Conservation (phyloP, 345 rosid genomes). For the Corchorus olitorius region DNA sequence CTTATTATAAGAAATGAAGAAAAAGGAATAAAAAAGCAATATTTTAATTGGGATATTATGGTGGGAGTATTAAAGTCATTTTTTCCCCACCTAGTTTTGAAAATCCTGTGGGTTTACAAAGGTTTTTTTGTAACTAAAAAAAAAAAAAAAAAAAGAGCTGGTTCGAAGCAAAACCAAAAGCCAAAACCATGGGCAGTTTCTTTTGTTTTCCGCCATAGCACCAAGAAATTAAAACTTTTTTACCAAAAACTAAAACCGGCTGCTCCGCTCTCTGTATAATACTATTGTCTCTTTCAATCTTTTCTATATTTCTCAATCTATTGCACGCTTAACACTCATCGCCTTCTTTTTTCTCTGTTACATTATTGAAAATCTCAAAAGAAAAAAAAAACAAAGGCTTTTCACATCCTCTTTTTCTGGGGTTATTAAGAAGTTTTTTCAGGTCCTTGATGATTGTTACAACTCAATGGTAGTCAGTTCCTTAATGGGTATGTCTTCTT, state of each 20-base stretch:
- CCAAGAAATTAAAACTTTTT: conserved; percentile 13
- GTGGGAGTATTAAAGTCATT: neutral
- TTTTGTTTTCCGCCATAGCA: conserved; percentile 23
- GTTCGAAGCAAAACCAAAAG: conserved; percentile 23
- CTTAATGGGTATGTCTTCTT: conserved; percentile 15
- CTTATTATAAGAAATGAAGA: neutral
- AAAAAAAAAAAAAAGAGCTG: neutral
- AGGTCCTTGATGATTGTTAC: conserved; percentile 23
- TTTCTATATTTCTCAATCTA: conserved; percentile 18
- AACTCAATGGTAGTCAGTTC: conserved; percentile 12
- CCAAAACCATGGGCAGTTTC: conserved; percentile 59
- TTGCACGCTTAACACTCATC: neutral
- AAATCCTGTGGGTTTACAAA: conserved; percentile 30
- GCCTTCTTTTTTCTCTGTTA: neutral
- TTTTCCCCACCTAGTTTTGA: neutral
- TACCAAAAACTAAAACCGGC: conserved; percentile 46
- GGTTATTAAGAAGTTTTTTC: conserved; percentile 6
- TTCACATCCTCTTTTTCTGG: neutral
- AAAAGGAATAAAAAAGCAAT: neutral
- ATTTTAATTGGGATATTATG: neutral
- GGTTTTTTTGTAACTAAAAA: neutral
- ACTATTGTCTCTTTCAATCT: neutral
- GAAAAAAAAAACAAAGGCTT: neutral
- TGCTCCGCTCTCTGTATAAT: conserved; percentile 40
- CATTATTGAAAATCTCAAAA: neutral